A percentile compares a stretch with the other conserved stretches of the same genome.
Evolutionary conservation across 306 rosid species (phyloP).

Genomic region (Acacia melanoxylon): DNA sequence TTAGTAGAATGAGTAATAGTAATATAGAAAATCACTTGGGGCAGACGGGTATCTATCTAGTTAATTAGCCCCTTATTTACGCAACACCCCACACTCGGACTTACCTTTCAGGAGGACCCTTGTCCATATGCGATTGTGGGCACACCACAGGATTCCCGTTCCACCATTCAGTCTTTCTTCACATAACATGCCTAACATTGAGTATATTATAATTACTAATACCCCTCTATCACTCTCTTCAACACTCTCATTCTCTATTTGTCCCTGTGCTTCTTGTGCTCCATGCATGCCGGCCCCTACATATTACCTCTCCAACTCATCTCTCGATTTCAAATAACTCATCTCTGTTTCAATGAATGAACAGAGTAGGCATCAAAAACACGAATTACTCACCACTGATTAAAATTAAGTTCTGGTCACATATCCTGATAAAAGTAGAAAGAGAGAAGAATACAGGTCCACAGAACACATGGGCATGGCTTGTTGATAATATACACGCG

Average conservation of each 20-base stretch:
- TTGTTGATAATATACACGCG: background rate
- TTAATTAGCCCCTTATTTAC: background rate
- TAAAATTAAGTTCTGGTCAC: background rate
- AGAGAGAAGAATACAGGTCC: background rate
- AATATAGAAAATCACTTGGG: no score
- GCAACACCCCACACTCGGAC: background rate
- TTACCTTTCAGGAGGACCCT: background rate
- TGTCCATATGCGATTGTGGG: background rate
- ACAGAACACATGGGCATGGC: background rate
- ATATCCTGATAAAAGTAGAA: background rate
- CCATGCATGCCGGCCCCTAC: background rate
- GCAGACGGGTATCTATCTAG: background rate
- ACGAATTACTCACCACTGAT: background rate
- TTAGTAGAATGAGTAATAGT: rapidly evolving
- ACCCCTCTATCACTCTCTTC: background rate
- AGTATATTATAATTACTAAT: background rate
- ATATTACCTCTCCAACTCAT: background rate
- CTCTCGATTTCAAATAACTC: background rate
- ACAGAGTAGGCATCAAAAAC: background rate
- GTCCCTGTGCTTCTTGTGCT: background rate
- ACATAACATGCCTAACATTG: background rate
- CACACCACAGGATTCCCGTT: background rate
- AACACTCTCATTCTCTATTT: background rate
- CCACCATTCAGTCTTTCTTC: background rate
- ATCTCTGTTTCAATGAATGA: background rate